Base-by-base conservation (phyloP, 176 grass and related monocot genomes). In the Stipa capillata region DNA sequence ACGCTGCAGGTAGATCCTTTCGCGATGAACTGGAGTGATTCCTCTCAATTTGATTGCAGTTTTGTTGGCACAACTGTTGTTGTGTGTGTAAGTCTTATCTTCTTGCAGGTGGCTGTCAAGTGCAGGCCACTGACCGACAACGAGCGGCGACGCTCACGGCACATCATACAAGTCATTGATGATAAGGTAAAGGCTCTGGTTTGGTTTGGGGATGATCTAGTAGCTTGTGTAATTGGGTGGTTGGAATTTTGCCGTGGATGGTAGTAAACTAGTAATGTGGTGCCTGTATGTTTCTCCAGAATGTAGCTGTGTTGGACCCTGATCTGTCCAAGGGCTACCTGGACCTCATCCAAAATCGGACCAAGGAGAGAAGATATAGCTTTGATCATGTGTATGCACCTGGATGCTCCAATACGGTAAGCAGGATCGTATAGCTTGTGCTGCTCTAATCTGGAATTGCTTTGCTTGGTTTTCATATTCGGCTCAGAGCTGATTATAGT, bases 241-340 rank as follows among this genome's bases (percentile, higher is more conserved):
- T 47, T 62, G 29, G 15, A 73, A 50, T 79, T 83, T 52, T 81
- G 23, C 20, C 37, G 79, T 68, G 37, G 41, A 78, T 83, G 69
- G 31, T 21, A 62, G 16, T 21, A 39, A 85, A 45, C 59, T 36
- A 45, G 32, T 35, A 40, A 83, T 29, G 73, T 71, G 68, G 77
- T 71, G 66, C 43, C 23, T 21, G 8, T 50, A 5, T 61, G 60
- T 41, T 69, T 73, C 42, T 70, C 23, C 77, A 99, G 96, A 93
- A 82, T 87, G 86, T 99, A 2, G 92, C 91, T 56, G 92, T 99
- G 49, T 69, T 99, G 84, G 96, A 99, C 77, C 96, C 96, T 81
- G 96, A 99, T 89, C 60, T 93, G 31, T 99, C 96, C 27, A 99
- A 99, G 86, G 96, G 94, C 69, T 99, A 95, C 62, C 90, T 99